These are phyloP conservation scores for Rheum nobile DNA, from an alignment of 148 eudicot genomes.

Conservation along the genomic window DNA sequence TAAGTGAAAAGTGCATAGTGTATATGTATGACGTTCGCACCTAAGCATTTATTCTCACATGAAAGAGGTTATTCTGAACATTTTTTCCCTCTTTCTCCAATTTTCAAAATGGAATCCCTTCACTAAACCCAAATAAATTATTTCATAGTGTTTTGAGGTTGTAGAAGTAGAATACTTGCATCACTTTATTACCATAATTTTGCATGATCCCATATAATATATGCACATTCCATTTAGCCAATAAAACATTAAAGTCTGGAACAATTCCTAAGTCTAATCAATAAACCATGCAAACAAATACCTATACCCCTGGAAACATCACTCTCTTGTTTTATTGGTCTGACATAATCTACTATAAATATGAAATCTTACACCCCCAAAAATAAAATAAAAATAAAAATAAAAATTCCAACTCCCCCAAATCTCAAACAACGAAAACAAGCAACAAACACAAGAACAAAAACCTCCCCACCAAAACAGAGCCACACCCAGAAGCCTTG, in stretches of 20 bases:
- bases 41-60: no score
- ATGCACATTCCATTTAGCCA: no score
- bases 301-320: background rate
- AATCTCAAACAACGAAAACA: background rate
- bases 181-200: no score
- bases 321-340: background rate
- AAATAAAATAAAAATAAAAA: background rate
- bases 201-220: no score
- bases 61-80: no score
- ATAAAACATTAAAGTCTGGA: background rate
- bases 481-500: conserved; percentile 14
- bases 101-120: no score
- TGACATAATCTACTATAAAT: background rate
- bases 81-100: no score
- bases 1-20: no score
- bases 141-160: no score
- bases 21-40: no score
- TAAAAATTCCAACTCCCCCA: background rate
- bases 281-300: background rate
- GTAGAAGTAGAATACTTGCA: no score
- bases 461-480: conserved; percentile 8
- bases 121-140: no score
- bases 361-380: background rate
- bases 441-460: background rate
- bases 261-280: background rate